Conservation (phyloP, 352 stramenopile genomes). For the Blastocystis hominis region DNA sequence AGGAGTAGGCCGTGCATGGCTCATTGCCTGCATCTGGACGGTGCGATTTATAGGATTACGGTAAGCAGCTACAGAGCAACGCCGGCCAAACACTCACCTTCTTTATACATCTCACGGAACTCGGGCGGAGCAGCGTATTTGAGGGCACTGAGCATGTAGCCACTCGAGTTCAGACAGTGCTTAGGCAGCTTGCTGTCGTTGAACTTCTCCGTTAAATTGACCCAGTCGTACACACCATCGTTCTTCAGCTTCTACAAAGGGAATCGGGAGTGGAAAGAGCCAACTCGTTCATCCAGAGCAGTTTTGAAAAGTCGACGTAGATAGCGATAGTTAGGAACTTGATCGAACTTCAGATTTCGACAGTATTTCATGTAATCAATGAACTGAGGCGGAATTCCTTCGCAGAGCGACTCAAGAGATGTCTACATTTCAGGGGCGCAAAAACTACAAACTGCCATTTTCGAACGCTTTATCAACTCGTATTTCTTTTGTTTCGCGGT, state of each 20-base stretch:
- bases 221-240: conserved; percentile 51
- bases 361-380: conserved; percentile 70
- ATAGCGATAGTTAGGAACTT: conserved; percentile 83
- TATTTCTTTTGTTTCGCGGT: conserved; percentile 91
- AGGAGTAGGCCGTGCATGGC: no score
- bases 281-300: conserved; percentile 57
- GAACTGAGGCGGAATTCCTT: conserved; percentile 63
- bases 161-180: not conserved
- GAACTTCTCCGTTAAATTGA: not conserved
- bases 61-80: no score
- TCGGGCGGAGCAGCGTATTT: conserved; percentile 1
- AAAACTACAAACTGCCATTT: conserved; percentile 65
- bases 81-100: not conserved
- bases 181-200: conserved; percentile 1
- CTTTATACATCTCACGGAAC: conserved; percentile 38
- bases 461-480: conserved; percentile 83
- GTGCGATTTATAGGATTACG: no score
- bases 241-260: not conserved
- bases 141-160: not conserved
- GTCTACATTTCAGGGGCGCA: not conserved
- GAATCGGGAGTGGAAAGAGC: no score
- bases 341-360: conserved; percentile 80
- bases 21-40: no score
- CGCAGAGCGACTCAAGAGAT: conserved; percentile 63
- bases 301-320: conserved; percentile 75